phyloP scores from a whole-genome alignment of 164 flowering plant species.

The Tetrastigma voinierianum region DNA sequence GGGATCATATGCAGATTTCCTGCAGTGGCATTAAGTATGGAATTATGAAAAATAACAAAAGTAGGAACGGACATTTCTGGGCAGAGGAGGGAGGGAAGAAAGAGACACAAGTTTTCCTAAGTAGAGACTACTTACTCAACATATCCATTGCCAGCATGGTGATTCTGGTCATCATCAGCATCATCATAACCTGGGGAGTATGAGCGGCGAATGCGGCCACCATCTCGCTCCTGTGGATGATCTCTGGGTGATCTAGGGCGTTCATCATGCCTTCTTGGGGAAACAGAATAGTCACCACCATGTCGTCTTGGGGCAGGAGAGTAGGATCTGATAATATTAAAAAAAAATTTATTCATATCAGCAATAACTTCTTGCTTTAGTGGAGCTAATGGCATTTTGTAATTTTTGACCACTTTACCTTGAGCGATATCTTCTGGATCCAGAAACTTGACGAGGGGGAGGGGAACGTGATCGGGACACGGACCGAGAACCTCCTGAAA shows the following conservation, averaged over 20 bases:
- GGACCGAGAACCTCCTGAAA: conserved; percentile 66
- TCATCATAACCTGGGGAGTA: conserved; percentile 53
- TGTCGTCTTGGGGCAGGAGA: conserved; percentile 62
- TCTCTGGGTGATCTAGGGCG: conserved; percentile 51
- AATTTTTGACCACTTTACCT: conserved; percentile 43
- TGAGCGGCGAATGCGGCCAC: conserved; percentile 39
- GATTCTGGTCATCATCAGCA: conserved; percentile 29
- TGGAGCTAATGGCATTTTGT: not conserved
- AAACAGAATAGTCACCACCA: conserved; percentile 51
- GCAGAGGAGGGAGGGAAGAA: not conserved
- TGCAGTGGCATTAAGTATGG: conserved; percentile 15
- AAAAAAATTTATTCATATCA: not conserved
- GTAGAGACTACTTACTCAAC: conserved; percentile 32
- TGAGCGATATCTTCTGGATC: conserved; percentile 62
- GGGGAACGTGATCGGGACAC: conserved; percentile 64
- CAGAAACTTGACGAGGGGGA: conserved; percentile 42
- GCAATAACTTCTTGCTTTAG: not conserved
- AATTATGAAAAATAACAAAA: not conserved
- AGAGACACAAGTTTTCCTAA: not conserved
- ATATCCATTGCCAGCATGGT: conserved; percentile 41
- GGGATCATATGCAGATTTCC: conserved; percentile 36
- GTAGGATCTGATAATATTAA: conserved; percentile 46
- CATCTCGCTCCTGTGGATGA: conserved; percentile 41
- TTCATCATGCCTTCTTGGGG: conserved; percentile 60
- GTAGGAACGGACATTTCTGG: not conserved